Base-by-base conservation (phyloP, 2,329 filamentous ascomycete genomes). In the Scedosporium aurantiacum region DNA sequence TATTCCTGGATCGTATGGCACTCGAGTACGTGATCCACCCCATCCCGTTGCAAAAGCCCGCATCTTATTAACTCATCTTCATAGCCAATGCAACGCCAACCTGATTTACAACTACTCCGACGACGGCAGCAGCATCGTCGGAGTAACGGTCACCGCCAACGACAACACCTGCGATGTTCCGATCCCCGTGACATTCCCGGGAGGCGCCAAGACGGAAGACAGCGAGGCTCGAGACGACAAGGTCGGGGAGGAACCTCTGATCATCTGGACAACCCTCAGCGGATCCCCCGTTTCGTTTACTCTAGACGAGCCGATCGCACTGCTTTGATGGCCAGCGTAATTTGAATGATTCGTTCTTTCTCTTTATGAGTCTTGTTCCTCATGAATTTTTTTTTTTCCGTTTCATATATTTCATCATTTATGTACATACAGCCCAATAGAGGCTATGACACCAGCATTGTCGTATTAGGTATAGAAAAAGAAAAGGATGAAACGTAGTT, bases 121-220 rank as follows among this genome's bases (percentile, higher is more conserved):
- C 50, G 70, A 76, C 50, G 72, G 73, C 40, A 74, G 70, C 41
- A 71, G 71, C 58, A 82, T 84, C 64, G 74, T 74, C 4, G 75
- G 73, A n/a, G 74, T 82, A 43, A 81, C 76, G 1, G 73, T 84
- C 41, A 75, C 75, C 2, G 74, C 79, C 21, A 75, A 69, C 14
- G 74, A 74, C 45, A 82, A 83, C 68, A 75, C 69, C 40, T 85
- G 82, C 71, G 68, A 68, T 47, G 77, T 75, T 0, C 72, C 77
- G 0, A 78, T 85, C 57, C 82, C 82, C 0, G 75, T 85, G 18
- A 84, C 81, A 1, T 74, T 84, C 63, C 82, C 78, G 28, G 69
- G 70, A 4, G 67, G 72, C 1, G 76, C 76, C 10, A 72, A 75
- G 14, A 72, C 71, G 50, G 76, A 73, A 0, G 74, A 74, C 32